Conservation (phyloP, 2,329 filamentous ascomycete genomes). For the Thielaviopsis populi region DNA sequence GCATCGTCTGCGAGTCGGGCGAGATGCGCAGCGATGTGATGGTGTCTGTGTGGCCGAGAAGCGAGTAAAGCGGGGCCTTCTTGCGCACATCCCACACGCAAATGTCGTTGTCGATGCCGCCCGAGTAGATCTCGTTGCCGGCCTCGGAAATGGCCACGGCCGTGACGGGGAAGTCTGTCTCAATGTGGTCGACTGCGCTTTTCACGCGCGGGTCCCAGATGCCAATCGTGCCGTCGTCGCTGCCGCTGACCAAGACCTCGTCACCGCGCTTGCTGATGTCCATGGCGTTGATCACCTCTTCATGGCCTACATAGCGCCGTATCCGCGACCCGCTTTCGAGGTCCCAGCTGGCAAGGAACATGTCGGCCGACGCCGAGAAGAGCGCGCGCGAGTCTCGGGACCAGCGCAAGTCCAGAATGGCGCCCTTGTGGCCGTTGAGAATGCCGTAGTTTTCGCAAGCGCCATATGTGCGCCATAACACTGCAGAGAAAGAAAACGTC, state of each 20-base stretch:
- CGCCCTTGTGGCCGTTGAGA: conserved; percentile 77
- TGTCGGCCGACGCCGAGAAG: conserved; percentile 87
- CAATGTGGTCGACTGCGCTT: conserved; percentile 70
- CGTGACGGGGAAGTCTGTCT: conserved; percentile 85
- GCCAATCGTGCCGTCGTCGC: conserved; percentile 84
- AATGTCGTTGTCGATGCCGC: conserved; percentile 93
- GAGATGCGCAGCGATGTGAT: conserved; percentile 84
- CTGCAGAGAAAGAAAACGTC: conserved; percentile 28
- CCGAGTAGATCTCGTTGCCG: conserved; percentile 87
- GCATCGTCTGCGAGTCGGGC: conserved; percentile 74
- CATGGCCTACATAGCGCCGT: conserved; percentile 80
- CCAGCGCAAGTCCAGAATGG: conserved; percentile 87
- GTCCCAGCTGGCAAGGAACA: conserved; percentile 89
- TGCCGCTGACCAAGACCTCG: conserved; percentile 77
- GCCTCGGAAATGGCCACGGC: conserved; percentile 83
- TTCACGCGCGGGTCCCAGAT: conserved; percentile 94
- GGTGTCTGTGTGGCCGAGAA: conserved; percentile 83
- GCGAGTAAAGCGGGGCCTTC: conserved; percentile 71
- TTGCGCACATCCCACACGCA: conserved; percentile 95
- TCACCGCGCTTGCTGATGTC: conserved; percentile 82
- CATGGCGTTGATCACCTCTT: conserved; percentile 87
- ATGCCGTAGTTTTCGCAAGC: conserved; percentile 89
- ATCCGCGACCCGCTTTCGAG: conserved; percentile 82
- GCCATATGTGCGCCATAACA: conserved; percentile 87
- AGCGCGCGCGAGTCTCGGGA: conserved; percentile 83